Evolutionary conservation across 176 grass and related monocot species (phyloP).

Genomic region (Zizania latifolia): DNA sequence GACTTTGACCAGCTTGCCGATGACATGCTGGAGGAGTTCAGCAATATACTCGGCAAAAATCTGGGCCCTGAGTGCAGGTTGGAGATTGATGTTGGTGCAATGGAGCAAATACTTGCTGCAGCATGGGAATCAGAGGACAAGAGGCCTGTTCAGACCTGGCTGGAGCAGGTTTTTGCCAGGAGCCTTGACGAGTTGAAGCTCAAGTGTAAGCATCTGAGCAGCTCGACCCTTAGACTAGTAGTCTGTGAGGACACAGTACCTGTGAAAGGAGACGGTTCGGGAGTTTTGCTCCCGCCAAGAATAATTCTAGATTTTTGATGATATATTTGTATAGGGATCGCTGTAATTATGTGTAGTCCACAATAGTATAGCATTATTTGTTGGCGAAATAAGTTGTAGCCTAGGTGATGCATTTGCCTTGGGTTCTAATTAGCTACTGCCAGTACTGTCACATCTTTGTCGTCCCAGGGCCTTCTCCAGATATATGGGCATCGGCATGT

Average conservation of each 20-base stretch:
- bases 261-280: slow-evolving; percentile 30
- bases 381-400: slow-evolving; percentile 7
- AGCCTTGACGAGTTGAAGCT: slow-evolving; percentile 62
- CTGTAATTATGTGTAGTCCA: slow-evolving; percentile 56
- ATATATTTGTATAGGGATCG: slow-evolving; percentile 38
- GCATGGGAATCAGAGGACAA: slow-evolving; percentile 50
- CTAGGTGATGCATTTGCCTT: background rate
- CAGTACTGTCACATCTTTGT: too few species aligned
- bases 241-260: slow-evolving; percentile 35
- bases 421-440: background rate
- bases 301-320: slow-evolving; percentile 48
- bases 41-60: slow-evolving; percentile 16
- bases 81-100: slow-evolving; percentile 52
- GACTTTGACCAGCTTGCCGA: slow-evolving; percentile 59
- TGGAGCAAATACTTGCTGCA: slow-evolving; percentile 70
- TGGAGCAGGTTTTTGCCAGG: slow-evolving; percentile 53
- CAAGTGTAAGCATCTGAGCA: slow-evolving; percentile 26
- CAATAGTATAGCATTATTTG: slow-evolving; percentile 36
- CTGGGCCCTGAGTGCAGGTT: slow-evolving; percentile 41
- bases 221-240: slow-evolving; percentile 45
- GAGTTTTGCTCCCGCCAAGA: slow-evolving; percentile 61
- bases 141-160: slow-evolving; percentile 36
- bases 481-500: slow-evolving; percentile 8
- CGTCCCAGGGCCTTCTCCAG: too few species aligned
- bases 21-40: slow-evolving; percentile 46